Conservation (phyloP, 139 green algal genomes). For the Ettlia oleoabundans region DNA sequence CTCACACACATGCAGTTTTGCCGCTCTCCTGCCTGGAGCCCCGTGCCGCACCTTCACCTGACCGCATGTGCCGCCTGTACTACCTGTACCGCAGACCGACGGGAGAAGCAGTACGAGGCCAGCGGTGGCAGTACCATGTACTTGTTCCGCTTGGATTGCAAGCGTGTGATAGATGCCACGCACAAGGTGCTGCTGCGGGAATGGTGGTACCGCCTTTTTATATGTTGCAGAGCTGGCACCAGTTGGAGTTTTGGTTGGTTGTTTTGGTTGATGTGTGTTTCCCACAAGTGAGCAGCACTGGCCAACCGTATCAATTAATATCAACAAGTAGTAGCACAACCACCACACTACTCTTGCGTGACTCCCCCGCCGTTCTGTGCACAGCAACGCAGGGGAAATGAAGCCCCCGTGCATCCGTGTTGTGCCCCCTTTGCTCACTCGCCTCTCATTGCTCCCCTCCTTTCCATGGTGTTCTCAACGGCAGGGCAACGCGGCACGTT, state of each 20-base stretch:
- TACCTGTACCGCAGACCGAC: constrained; percentile 40
- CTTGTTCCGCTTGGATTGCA: constrained; percentile 70
- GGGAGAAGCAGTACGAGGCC: constrained; percentile 77
- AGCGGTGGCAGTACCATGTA: constrained; percentile 61
- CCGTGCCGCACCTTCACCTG: neutral
- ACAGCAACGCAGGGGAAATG: too few species aligned
- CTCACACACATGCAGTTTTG: too few species aligned
- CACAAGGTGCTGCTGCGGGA: constrained; percentile 25
- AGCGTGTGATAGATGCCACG: constrained; percentile 76
- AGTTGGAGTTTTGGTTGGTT: too few species aligned
- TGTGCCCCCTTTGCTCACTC: neutral
- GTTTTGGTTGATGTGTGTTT: neutral
- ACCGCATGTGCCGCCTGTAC: neutral
- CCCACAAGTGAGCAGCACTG: neutral
- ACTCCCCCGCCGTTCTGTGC: neutral
- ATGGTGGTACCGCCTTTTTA: neutral
- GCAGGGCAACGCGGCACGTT: constrained; percentile 73
- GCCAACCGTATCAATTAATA: too few species aligned
- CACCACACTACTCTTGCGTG: neutral
- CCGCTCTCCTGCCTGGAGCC: too few species aligned
- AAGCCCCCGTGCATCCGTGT: neutral
- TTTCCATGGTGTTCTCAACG: neutral
- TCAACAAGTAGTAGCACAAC: neutral
- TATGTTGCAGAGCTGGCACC: too few species aligned
- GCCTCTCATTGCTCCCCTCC: neutral